These are phyloP conservation scores for Xylariaceae sp. DNA, from an alignment of 2,329 filamentous ascomycete species.

Conservation along the genomic window DNA sequence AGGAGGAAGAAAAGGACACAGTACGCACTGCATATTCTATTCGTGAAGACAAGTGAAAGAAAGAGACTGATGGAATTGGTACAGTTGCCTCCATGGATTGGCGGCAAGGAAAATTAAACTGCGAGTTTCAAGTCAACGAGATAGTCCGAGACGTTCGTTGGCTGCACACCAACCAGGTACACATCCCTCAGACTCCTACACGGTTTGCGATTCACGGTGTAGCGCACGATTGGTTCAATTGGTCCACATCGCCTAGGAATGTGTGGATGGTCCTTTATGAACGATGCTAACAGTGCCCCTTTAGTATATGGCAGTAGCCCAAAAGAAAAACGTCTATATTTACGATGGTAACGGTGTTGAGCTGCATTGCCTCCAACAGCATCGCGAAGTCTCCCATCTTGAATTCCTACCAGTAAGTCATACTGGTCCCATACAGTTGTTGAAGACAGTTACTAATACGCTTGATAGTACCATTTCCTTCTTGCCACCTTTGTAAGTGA, in stretches of 20 bases:
- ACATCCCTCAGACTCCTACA: neutral
- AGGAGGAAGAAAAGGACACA: slow-evolving; percentile 84
- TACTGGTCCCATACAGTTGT: neutral
- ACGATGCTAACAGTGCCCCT: slow-evolving; percentile 3
- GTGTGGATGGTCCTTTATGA: neutral
- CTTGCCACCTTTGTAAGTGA: slow-evolving; percentile 71
- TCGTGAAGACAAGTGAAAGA: neutral
- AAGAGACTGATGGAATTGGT: slow-evolving; percentile 8
- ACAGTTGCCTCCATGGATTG: slow-evolving; percentile 88
- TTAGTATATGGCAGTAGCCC: slow-evolving; percentile 46
- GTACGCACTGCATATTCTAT: slow-evolving; percentile 4
- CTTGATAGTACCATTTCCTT: slow-evolving; percentile 72
- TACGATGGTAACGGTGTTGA: slow-evolving; percentile 82
- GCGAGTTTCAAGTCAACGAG: slow-evolving; percentile 85
- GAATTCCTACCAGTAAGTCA: slow-evolving; percentile 50
- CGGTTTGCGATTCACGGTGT: neutral
- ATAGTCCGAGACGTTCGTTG: slow-evolving; percentile 85
- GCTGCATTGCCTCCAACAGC: slow-evolving; percentile 83
- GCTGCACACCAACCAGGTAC: slow-evolving; percentile 67
- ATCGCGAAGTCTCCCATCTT: slow-evolving; percentile 86
- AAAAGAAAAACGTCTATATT: slow-evolving; percentile 96
- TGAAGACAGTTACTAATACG: neutral
- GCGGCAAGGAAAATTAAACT: slow-evolving; percentile 84
- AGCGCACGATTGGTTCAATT: neutral
- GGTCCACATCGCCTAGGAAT: neutral